Evolutionary conservation across 306 rosid species (phyloP), one percentile per base, ranked within the genome.

Genomic region (Cucurbita ficifolia): DNA sequence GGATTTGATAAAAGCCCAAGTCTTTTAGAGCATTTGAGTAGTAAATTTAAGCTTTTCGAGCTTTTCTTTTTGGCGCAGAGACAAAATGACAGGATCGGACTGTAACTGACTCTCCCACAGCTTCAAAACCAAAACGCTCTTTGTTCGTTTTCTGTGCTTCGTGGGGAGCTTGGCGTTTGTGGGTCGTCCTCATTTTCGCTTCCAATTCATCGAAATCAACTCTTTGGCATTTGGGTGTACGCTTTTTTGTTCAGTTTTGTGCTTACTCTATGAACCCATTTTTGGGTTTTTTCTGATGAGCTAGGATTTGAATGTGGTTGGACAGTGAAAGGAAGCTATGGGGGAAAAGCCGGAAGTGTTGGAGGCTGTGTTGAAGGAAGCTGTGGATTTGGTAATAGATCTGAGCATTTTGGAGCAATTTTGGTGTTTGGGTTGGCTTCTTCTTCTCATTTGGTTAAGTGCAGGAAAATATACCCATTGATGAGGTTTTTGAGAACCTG

Each of bases 341-440:
- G 96, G 55, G 62, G 95, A 91, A 55, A 91, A 95, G 76, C 78
- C 97, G 56, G 84, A 88, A 83, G 90, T 81, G 8, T 75, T 95
- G 82, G 99, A 95, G 38, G 99, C 99, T 73, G 99, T 95, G 75
- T 63, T 95, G 83, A 95, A 95, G 85, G 99, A 91, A 84, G 81
- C 96, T 76, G 96, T 95, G 69, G 99, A 95, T 91, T 91, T 95
- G 96, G 99, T 95, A 91, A 75, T 70, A 85, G 97, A 90, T 90
- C 92, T 93, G 89, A 77, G 51, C 60, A 40, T 57, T 60, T 81
- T 6, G 38, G 56, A 80, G 69, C 68, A 50, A 70, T 76, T 76
- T 73, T 70, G 74, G 14, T 70, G 24, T 33, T 70, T 49, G 5
- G 38, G 14, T 70, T 29, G 33, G 29, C 50, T 70, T 49, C 18